phyloP scores from a whole-genome alignment of 225 moss, liverwort and hornwort species.

The Pseudisothecium myosuroides region DNA sequence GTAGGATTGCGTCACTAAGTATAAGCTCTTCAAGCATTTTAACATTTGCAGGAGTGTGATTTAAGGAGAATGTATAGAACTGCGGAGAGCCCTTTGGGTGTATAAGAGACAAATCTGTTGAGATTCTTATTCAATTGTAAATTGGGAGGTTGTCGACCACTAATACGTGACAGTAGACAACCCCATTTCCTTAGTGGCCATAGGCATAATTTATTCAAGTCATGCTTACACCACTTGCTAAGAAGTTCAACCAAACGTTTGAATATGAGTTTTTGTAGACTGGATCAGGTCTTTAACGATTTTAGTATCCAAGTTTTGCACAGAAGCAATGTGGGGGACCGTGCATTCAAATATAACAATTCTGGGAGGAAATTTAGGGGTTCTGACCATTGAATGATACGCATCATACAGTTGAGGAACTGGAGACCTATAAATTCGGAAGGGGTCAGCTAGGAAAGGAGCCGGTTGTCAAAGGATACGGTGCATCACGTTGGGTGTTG shows the following conservation, averaged over 20 bases:
- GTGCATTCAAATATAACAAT: neutral
- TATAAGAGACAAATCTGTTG: neutral
- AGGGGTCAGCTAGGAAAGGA: constrained; percentile 54
- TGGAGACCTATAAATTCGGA: constrained; percentile 50
- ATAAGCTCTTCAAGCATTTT: neutral
- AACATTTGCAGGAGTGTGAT: neutral
- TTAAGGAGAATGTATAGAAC: neutral
- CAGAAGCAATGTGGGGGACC: neutral
- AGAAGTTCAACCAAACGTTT: neutral
- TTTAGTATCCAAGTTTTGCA: neutral
- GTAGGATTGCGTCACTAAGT: neutral
- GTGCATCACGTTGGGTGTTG: constrained; percentile 48
- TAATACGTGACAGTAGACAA: neutral
- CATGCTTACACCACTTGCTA: neutral
- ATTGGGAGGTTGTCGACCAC: neutral
- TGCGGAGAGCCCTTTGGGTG: neutral
- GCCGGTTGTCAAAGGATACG: constrained; percentile 47
- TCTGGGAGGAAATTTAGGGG: neutral
- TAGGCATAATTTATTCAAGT: neutral
- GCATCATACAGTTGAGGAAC: constrained; percentile 32
- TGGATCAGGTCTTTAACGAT: neutral
- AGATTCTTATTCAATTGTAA: neutral
- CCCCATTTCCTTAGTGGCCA: neutral
- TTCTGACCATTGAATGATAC: neutral
- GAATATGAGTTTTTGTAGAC: neutral